Percentiles rank a stretch among this genome's conserved stretches.
phyloP scores from a whole-genome alignment of 306 rosid species.

The Neltuma alba region DNA sequence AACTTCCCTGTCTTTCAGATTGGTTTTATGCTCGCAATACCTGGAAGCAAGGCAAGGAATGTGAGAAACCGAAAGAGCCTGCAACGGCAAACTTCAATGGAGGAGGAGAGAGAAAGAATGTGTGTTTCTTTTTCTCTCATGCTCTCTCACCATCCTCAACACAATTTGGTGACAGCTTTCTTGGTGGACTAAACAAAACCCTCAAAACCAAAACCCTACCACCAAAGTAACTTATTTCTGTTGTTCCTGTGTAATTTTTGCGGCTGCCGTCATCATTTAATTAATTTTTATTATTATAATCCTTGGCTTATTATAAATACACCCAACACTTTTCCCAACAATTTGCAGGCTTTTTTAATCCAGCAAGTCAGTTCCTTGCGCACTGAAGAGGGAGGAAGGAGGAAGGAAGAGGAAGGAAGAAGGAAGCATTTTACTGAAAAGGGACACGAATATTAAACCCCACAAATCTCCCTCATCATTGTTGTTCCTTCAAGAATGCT shows the following conservation, averaged over 20 bases:
- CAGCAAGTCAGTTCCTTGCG: slow-evolving; percentile 16
- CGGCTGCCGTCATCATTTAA: neutral
- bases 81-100: slow-evolving; percentile 12
- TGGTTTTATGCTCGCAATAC: slow-evolving; percentile 24
- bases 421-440: slow-evolving; percentile 34
- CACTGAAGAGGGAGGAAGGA: slow-evolving; percentile 45
- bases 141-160: neutral
- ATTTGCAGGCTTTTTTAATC: slow-evolving; percentile 30
- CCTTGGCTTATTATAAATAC: slow-evolving; percentile 49
- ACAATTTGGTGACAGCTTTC: neutral
- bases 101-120: neutral
- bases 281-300: slow-evolving; percentile 6
- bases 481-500: slow-evolving; percentile 53
- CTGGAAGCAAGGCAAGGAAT: slow-evolving; percentile 65
- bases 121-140: slow-evolving; percentile 20
- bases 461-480: slow-evolving; percentile 29
- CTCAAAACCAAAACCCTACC: slow-evolving; percentile 37
- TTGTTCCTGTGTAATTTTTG: neutral
- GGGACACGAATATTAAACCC: neutral
- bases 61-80: slow-evolving; percentile 36
- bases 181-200: slow-evolving; percentile 20
- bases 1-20: neutral
- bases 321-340: slow-evolving; percentile 44
- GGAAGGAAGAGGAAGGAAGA: slow-evolving; percentile 6
- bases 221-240: slow-evolving; percentile 20